These are phyloP conservation scores for Clitopilus passeckerianus DNA, from an alignment of 768 basidiomycete species.

Conservation along the genomic window DNA sequence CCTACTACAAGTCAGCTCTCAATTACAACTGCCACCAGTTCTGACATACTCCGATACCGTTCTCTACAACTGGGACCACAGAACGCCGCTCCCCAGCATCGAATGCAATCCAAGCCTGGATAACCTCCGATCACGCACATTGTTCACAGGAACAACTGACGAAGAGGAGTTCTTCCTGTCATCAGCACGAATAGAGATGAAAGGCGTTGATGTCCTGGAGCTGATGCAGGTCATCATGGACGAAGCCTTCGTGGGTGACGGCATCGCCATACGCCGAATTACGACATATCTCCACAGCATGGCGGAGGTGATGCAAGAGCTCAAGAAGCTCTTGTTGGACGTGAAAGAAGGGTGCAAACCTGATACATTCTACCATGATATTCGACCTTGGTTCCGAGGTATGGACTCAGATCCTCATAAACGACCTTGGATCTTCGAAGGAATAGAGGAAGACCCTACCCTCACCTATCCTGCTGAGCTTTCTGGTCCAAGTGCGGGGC, in stretches of 20 bases:
- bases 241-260: conserved; percentile 81
- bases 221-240: conserved; percentile 89
- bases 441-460: conserved; percentile 39
- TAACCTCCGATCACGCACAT: conserved; percentile 62
- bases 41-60: conserved; percentile 93
- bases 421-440: conserved; percentile 52
- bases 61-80: conserved; percentile 78
- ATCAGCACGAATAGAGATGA: conserved; percentile 85
- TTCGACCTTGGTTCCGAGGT: conserved; percentile 85
- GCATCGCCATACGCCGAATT: conserved; percentile 59
- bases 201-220: conserved; percentile 79
- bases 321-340: conserved; percentile 58
- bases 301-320: conserved; percentile 58
- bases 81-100: conserved; percentile 20
- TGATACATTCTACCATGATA: conserved; percentile 62
- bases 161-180: conserved; percentile 92
- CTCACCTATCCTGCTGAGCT: conserved; percentile 46
- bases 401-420: conserved; percentile 47
- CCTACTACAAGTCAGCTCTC: conserved; percentile 61
- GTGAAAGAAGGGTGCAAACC: conserved; percentile 79
- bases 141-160: conserved; percentile 77
- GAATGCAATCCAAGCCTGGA: conserved; percentile 38
- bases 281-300: conserved; percentile 63
- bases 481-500: conserved; percentile 84
- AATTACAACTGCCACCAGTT: conserved; percentile 82